Evolutionary conservation across 179 eudicot genomes (phyloP).

Genomic region (Silene noctiflora): DNA sequence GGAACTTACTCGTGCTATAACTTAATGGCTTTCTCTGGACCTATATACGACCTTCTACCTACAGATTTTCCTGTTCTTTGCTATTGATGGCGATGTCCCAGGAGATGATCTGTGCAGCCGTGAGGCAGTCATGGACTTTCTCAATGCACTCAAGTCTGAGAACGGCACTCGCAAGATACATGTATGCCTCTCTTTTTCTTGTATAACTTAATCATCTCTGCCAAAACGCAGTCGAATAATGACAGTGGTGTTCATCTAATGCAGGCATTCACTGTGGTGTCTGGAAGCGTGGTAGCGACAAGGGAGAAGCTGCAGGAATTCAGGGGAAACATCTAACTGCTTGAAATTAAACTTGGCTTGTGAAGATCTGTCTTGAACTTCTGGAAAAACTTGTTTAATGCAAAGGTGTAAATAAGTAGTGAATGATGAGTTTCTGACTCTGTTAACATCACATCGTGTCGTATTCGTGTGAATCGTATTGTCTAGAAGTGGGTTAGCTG

Average conservation of each 20-base stretch:
- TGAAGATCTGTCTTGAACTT: background rate
- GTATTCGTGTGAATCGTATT: no score
- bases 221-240: background rate
- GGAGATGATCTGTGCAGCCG: slow-evolving; percentile 10
- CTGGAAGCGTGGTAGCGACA: background rate
- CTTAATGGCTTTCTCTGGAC: no score
- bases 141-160: slow-evolving; percentile 13
- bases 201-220: background rate
- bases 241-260: background rate
- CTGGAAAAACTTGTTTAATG: background rate
- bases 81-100: slow-evolving; percentile 9
- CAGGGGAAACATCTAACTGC: slow-evolving; percentile 3
- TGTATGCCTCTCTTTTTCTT: slow-evolving; percentile 5
- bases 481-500: no score
- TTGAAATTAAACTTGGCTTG: background rate
- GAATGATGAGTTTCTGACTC: background rate
- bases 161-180: slow-evolving; percentile 4
- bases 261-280: background rate
- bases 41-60: no score
- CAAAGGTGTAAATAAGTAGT: background rate
- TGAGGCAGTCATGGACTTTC: slow-evolving; percentile 15
- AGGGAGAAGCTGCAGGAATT: slow-evolving; percentile 13
- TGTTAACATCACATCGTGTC: background rate
- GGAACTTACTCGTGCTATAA: no score
- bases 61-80: slow-evolving; percentile 19